Evolutionary conservation across 78 protist genomes (phyloP).

Genomic region (Dictyostelium capitatum): DNA sequence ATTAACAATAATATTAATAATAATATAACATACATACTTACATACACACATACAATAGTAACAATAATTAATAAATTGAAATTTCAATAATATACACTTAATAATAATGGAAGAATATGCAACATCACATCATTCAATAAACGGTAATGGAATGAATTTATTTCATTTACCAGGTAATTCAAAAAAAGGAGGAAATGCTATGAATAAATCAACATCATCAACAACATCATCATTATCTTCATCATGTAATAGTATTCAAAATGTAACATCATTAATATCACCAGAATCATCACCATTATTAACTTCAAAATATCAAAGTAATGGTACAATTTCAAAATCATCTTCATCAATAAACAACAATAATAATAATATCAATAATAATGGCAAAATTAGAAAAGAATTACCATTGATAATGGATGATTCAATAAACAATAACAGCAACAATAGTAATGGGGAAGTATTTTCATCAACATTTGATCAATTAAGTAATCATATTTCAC

Average conservation of each 20-base stretch:
- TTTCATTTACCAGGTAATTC: constrained; percentile 1
- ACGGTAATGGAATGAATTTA: not conserved
- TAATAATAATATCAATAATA: no score
- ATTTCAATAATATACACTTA: no score
- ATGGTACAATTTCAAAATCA: not conserved
- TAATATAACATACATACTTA: no score
- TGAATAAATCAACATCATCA: not conserved
- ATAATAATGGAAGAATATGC: constrained; percentile 19
- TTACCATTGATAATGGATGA: not conserved
- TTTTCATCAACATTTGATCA: constrained; percentile 42
- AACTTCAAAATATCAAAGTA: not conserved
- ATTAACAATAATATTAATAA: no score
- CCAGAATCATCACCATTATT: constrained; percentile 61
- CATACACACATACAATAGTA: no score
- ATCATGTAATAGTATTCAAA: not conserved
- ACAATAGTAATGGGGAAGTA: not conserved
- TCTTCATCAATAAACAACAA: not conserved
- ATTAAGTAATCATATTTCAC: constrained; percentile 22
- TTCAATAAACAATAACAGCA: not conserved
- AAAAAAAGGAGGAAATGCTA: not conserved
- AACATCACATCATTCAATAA: not conserved
- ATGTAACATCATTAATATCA: constrained; percentile 51
- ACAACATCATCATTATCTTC: not conserved
- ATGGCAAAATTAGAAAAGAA: not conserved
- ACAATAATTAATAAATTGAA: no score